Evolutionary conservation across 176 grass and related monocot genomes (phyloP).

Genomic region (Avena eriantha): DNA sequence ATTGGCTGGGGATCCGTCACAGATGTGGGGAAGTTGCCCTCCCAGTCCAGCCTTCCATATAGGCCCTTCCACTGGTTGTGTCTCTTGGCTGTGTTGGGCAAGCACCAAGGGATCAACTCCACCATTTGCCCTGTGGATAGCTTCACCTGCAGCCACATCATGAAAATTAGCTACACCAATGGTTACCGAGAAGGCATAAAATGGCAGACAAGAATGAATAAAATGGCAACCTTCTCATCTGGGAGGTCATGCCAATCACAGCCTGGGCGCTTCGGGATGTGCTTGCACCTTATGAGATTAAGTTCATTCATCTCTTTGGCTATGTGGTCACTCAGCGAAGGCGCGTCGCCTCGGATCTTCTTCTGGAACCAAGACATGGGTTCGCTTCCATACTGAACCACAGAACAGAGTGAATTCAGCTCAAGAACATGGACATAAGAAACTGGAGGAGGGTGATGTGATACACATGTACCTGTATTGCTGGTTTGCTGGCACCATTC

Average conservation of each 20-base stretch:
- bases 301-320: constrained; percentile 92
- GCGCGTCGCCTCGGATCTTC: constrained; percentile 50
- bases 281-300: constrained; percentile 67
- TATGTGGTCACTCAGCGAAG: constrained; percentile 63
- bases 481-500: constrained; percentile 67
- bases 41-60: constrained; percentile 79
- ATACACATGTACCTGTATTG: constrained; percentile 59
- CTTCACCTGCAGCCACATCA: constrained; percentile 60
- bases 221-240: constrained; percentile 65
- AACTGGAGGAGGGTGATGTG: neutral
- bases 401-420: constrained; percentile 23
- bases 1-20: constrained; percentile 98
- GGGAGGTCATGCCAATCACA: constrained; percentile 81
- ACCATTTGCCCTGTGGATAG: constrained; percentile 72
- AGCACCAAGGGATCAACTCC: constrained; percentile 82
- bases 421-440: neutral
- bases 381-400: constrained; percentile 54
- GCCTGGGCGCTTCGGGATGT: constrained; percentile 67
- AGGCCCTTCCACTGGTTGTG: constrained; percentile 89
- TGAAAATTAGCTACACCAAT: neutral
- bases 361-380: constrained; percentile 80
- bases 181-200: neutral
- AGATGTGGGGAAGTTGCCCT: constrained; percentile 87
- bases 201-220: neutral
- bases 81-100: constrained; percentile 84